Evolutionary conservation across 805 yeast species (phyloP).

Genomic region (Dipodascus geniculatus): DNA sequence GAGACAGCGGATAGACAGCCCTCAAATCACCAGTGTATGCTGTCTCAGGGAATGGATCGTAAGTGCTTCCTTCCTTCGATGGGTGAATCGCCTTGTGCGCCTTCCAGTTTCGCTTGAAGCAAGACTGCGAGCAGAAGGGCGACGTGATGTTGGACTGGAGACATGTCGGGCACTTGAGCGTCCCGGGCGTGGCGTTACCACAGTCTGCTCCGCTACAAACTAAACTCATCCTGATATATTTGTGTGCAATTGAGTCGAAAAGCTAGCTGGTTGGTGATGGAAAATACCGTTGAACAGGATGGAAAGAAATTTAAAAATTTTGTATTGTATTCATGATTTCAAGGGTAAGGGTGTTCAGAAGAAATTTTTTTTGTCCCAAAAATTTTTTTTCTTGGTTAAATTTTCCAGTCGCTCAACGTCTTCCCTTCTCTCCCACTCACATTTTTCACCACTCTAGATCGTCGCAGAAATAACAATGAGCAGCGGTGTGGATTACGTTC

Average conservation of each 20-base stretch:
- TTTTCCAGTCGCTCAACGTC: background rate
- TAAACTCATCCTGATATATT: background rate
- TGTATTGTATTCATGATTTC: background rate
- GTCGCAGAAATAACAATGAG: constrained; percentile 22
- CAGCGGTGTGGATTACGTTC: constrained; percentile 67
- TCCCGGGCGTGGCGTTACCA: constrained; percentile 66
- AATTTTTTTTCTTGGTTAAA: constrained; percentile 1
- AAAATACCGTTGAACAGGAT: no score
- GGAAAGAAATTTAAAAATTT: no score
- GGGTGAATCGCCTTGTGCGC: constrained; percentile 65
- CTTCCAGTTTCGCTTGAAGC: constrained; percentile 53
- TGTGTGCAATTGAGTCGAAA: no score
- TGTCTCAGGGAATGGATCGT: constrained; percentile 80
- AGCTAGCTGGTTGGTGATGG: no score
- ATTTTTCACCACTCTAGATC: constrained; percentile 6
- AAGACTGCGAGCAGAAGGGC: constrained; percentile 70
- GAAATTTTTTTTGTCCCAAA: background rate
- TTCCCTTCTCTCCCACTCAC: constrained; percentile 3
- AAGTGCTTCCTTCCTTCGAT: constrained; percentile 33
- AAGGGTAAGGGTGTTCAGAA: background rate
- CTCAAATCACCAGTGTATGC: constrained; percentile 62
- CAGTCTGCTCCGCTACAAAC: constrained; percentile 72
- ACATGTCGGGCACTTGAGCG: constrained; percentile 85
- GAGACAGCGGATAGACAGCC: constrained; percentile 72
- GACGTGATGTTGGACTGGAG: constrained; percentile 53